phyloP scores from a whole-genome alignment of 2,329 filamentous ascomycete genomes.

The Fusarium succisae region DNA sequence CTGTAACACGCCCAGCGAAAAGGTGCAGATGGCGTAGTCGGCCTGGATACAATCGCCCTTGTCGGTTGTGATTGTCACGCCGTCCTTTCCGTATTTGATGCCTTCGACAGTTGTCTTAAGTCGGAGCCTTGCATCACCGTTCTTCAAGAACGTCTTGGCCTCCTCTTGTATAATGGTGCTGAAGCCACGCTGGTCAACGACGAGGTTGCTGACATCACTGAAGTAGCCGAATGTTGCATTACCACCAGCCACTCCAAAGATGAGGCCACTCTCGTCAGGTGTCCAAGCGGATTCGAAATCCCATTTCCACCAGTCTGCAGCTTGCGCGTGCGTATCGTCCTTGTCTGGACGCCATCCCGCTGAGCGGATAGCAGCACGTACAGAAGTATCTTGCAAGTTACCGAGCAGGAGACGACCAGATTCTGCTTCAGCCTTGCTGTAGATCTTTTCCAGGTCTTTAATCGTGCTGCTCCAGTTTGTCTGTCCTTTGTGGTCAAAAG shows the following conservation, averaged over 20 bases:
- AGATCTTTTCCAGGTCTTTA: slow-evolving; percentile 59
- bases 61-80: slow-evolving; percentile 62
- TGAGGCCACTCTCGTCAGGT: slow-evolving; percentile 64
- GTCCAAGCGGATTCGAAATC: slow-evolving; percentile 68
- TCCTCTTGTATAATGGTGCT: slow-evolving; percentile 65
- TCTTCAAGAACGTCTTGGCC: slow-evolving; percentile 64
- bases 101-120: slow-evolving; percentile 67
- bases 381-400: slow-evolving; percentile 69
- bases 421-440: slow-evolving; percentile 56
- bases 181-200: slow-evolving; percentile 69
- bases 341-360: slow-evolving; percentile 69
- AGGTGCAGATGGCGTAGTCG: slow-evolving; percentile 72
- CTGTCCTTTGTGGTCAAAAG: slow-evolving; percentile 67
- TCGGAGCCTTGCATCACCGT: slow-evolving; percentile 64
- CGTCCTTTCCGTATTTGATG: slow-evolving; percentile 61
- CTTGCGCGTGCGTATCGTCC: slow-evolving; percentile 60
- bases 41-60: slow-evolving; percentile 66
- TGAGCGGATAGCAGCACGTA: slow-evolving; percentile 67
- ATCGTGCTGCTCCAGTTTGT: slow-evolving; percentile 61
- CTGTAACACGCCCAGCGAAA: slow-evolving; percentile 74
- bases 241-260: slow-evolving; percentile 64
- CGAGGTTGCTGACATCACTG: slow-evolving; percentile 69
- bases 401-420: slow-evolving; percentile 66
- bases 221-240: slow-evolving; percentile 72
- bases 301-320: slow-evolving; percentile 65